Evolutionary conservation across 805 yeast species (phyloP).

Genomic region (Yueomyces sinensis): DNA sequence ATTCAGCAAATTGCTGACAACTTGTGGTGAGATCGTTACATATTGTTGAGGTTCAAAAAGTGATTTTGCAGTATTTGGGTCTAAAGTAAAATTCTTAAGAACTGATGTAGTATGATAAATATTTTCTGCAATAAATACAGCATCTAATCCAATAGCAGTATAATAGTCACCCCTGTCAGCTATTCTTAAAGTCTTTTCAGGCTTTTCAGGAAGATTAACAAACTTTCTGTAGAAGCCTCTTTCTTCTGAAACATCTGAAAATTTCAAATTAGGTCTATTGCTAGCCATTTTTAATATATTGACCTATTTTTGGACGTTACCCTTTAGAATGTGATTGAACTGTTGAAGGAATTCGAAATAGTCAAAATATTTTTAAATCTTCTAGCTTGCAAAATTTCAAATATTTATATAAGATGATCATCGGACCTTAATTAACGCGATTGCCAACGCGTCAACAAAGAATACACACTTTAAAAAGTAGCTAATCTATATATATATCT

Average conservation of each 20-base stretch:
- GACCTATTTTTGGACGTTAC: too few relatives aligned
- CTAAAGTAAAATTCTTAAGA: conserved; percentile 37
- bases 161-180: conserved; percentile 77
- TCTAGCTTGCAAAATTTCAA: too few relatives aligned
- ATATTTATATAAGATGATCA: too few relatives aligned
- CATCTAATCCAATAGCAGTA: conserved; percentile 63
- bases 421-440: too few relatives aligned
- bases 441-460: too few relatives aligned
- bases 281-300: conserved; percentile 23
- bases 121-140: conserved; percentile 66
- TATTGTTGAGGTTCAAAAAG: conserved; percentile 26
- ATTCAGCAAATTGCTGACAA: conserved; percentile 50
- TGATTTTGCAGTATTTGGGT: conserved; percentile 27
- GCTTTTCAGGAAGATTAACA: conserved; percentile 35
- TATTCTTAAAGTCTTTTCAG: conserved; percentile 45
- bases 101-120: conserved; percentile 79
- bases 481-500: too few relatives aligned
- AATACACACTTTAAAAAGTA: too few relatives aligned
- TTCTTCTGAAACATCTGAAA: conserved; percentile 39
- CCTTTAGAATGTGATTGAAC: too few relatives aligned
- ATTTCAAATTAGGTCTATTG: conserved; percentile 43
- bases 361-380: too few relatives aligned
- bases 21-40: conserved; percentile 68
- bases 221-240: conserved; percentile 36
- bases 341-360: too few relatives aligned